These are phyloP conservation scores for Yamadazyma triangularis DNA, from an alignment of 1,139 yeast genomes.

Conservation along the genomic window DNA sequence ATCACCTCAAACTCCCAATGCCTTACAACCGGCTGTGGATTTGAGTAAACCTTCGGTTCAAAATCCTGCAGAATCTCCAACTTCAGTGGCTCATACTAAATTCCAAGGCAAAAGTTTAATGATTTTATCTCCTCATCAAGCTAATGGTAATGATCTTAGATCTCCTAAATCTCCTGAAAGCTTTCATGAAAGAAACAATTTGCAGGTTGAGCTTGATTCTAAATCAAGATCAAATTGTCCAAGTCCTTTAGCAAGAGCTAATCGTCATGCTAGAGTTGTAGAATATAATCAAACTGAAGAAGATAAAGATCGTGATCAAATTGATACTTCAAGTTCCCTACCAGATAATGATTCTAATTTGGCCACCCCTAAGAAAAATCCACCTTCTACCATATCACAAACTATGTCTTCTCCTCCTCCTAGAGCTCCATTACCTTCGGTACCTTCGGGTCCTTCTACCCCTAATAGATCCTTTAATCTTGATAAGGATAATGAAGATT, in stretches of 20 bases:
- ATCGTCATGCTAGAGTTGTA: constrained; percentile 45
- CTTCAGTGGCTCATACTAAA: constrained; percentile 11
- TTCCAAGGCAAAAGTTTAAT: constrained; percentile 30
- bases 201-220: constrained; percentile 13
- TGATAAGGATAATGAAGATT: constrained; percentile 13
- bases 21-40: constrained; percentile 12
- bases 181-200: constrained; percentile 5
- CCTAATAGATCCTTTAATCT: constrained; percentile 14
- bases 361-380: constrained; percentile 16
- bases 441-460: constrained; percentile 13
- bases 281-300: constrained; percentile 22
- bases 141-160: constrained; percentile 16
- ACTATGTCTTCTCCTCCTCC: constrained; percentile 31
- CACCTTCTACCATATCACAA: constrained; percentile 5
- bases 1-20: constrained; percentile 1
- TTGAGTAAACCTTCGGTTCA: constrained; percentile 2
- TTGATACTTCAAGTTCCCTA: constrained; percentile 6
- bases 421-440: constrained; percentile 24
- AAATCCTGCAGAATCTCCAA: constrained; percentile 7
- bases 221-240: constrained; percentile 24
- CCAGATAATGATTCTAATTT: constrained; percentile 8
- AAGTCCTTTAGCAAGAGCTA: constrained; percentile 42
- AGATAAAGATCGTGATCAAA: constrained; percentile 3
- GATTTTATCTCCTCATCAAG: constrained; percentile 40
- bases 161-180: constrained; percentile 12